phyloP scores from a whole-genome alignment of 179 eudicot genomes.

The Vitellaria paradoxa region DNA sequence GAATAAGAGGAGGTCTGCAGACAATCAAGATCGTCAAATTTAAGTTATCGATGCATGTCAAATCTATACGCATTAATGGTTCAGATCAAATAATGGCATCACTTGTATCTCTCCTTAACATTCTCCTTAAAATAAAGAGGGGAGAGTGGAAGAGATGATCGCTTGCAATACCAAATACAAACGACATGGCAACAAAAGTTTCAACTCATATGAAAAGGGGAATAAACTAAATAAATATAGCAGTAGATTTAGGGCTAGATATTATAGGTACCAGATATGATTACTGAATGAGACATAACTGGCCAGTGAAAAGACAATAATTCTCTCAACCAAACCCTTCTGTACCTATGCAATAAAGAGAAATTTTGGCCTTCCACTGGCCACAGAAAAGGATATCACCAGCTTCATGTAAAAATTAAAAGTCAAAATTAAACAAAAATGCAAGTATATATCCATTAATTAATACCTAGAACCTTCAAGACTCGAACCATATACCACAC shows the following conservation, averaged over 20 bases:
- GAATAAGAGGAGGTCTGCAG: too few species aligned
- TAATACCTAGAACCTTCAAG: not conserved
- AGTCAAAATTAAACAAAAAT: not conserved
- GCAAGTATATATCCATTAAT: not conserved
- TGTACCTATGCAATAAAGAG: conserved; percentile 24
- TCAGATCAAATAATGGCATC: too few species aligned
- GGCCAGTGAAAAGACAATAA: conserved; percentile 40
- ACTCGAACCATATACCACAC: too few species aligned
- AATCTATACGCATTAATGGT: too few species aligned
- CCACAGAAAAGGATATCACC: conserved; percentile 1
- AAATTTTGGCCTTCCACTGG: conserved; percentile 20
- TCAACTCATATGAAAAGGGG: too few species aligned
- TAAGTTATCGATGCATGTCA: too few species aligned
- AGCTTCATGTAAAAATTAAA: conserved; percentile 9
- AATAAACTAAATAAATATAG: not conserved
- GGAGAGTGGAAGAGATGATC: not conserved
- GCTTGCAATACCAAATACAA: too few species aligned
- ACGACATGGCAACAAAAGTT: too few species aligned
- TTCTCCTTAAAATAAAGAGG: too few species aligned
- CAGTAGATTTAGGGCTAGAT: not conserved
- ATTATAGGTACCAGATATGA: conserved; percentile 18
- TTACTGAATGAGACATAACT: conserved; percentile 29
- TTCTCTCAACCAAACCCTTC: conserved; percentile 29
- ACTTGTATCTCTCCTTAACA: too few species aligned
- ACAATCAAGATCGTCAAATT: too few species aligned